These are phyloP conservation scores for Ustilago lituana DNA, from an alignment of 1,284 basidiomycete species.

Conservation along the genomic window DNA sequence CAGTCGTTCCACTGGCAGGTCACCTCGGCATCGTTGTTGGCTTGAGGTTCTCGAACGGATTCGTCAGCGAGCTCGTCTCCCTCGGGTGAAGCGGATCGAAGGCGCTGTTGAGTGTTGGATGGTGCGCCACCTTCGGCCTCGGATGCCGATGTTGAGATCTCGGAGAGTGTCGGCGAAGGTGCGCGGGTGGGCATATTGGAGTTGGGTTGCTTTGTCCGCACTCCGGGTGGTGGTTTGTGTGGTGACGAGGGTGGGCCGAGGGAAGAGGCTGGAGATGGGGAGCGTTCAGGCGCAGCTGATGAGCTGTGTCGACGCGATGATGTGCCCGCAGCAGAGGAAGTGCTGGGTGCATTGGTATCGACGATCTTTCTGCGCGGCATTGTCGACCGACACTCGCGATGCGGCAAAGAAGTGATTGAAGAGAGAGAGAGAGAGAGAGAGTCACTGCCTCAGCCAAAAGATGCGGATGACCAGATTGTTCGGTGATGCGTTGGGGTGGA, in stretches of 20 bases:
- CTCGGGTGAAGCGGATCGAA: slow-evolving; percentile 33
- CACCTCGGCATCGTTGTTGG: slow-evolving; percentile 42
- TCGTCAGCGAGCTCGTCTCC: slow-evolving; percentile 51
- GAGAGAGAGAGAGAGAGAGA: neutral
- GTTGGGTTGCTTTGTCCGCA: slow-evolving; percentile 6
- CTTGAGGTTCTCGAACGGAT: slow-evolving; percentile 15
- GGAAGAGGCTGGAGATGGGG: slow-evolving; percentile 35
- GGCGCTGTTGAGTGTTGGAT: slow-evolving; percentile 3
- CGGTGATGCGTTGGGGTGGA: no score
- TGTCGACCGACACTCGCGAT: neutral
- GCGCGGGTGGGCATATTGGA: slow-evolving; percentile 16
- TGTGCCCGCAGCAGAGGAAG: slow-evolving; percentile 12
- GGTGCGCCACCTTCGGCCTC: slow-evolving; percentile 35
- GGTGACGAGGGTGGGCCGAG: slow-evolving; percentile 40
- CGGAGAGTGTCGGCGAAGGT: slow-evolving; percentile 36
- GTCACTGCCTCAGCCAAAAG: no score
- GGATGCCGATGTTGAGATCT: slow-evolving; percentile 59
- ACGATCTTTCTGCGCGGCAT: slow-evolving; percentile 40
- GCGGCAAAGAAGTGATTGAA: no score
- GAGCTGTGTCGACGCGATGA: slow-evolving; percentile 23
- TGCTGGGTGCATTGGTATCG: slow-evolving; percentile 7
- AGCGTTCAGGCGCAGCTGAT: slow-evolving; percentile 19
- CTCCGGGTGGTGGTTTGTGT: slow-evolving; percentile 24
- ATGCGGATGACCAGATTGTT: no score
- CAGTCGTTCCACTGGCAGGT: slow-evolving; percentile 81